Evolutionary conservation across 805 yeast genomes (phyloP), one percentile per base, ranked within the genome.

Genomic region (Saturnispora gosingensis): DNA sequence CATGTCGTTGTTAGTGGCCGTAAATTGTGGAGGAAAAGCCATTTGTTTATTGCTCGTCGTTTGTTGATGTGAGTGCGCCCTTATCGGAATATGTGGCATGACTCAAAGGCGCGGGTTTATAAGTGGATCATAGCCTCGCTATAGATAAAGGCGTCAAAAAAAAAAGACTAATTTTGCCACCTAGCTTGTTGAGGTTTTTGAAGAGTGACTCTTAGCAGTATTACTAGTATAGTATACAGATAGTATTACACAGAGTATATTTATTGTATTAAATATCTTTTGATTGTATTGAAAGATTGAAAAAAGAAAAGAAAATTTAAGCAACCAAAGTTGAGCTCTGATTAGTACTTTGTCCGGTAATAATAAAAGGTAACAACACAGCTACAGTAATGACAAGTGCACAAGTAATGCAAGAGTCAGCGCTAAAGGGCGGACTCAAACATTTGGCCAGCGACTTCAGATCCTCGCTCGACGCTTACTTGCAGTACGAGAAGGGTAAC

Each of bases 401-500:
- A 30, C 34, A 30, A 30, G 34, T 30, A 30, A 30, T 30, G 34
- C 34, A 30, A 30, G 34, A 30, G 10, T n/a, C 34, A 10, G 34
- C 9, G n/a, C 15, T 30, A 11, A 30, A 30, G 34, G 34, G 34
- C 9, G 42, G 22, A 18, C 42, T 38, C 22, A 38, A 38, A 20
- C 51, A 49, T 16, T 43, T 49, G 15, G 49, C 64, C 22, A 52
- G 48, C 25, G 64, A 64, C 45, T 63, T 59, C 49, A 58, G 55
- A 44, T 54, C 65, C 2, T 57, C 66, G 15, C 62, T 70, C 58
- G 73, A 71, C 52, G 72, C 68, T 50, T 75, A 72, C 58, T 57
- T 61, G 4, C 64, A 66, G 34, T 75, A 73, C 58, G 78, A 74
- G 56, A 62, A 63, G 32, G 72, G 72, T 18, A 51, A 58, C 7